Conservation (phyloP, 2,329 filamentous ascomycete species). For the Beauveria sp. region DNA sequence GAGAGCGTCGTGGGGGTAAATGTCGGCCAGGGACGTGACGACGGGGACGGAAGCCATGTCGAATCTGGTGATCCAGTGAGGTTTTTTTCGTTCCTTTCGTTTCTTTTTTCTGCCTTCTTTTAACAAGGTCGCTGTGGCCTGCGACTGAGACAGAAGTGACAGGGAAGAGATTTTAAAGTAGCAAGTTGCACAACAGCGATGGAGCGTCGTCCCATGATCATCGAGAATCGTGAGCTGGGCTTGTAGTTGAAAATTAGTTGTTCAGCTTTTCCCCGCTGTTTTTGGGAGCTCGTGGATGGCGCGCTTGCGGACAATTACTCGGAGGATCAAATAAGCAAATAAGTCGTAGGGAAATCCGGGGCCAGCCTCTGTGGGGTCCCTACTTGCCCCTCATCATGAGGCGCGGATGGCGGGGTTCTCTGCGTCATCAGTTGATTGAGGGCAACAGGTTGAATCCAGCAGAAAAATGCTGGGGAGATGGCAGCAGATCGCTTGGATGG, state of each 20-base stretch:
- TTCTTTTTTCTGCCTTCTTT: background rate
- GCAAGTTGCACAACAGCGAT: background rate
- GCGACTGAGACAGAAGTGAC: no score
- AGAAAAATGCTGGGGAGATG: no score
- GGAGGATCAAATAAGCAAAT: background rate
- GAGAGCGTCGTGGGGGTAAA: slow-evolving; percentile 72
- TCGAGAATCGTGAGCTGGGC: background rate
- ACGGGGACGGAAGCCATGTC: slow-evolving; percentile 52
- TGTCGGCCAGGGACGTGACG: slow-evolving; percentile 66
- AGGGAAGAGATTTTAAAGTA: no score
- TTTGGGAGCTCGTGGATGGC: background rate
- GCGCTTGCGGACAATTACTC: slow-evolving; percentile 12
- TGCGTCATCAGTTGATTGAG: background rate
- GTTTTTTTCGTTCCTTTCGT: background rate
- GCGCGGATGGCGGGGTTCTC: background rate
- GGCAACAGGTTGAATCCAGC: background rate
- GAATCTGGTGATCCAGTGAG: no score
- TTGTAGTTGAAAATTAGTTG: background rate
- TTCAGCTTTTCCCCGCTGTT: slow-evolving; percentile 2
- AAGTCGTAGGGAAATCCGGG: background rate
- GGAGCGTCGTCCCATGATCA: background rate
- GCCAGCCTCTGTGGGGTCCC: background rate
- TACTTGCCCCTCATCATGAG: background rate
- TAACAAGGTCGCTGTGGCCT: no score
- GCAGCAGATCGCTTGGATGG: no score